Percentiles rank a stretch among this genome's conserved stretches.
Evolutionary conservation across 2,329 filamentous ascomycete species (phyloP).

Genomic region (Xylaria polymorpha): DNA sequence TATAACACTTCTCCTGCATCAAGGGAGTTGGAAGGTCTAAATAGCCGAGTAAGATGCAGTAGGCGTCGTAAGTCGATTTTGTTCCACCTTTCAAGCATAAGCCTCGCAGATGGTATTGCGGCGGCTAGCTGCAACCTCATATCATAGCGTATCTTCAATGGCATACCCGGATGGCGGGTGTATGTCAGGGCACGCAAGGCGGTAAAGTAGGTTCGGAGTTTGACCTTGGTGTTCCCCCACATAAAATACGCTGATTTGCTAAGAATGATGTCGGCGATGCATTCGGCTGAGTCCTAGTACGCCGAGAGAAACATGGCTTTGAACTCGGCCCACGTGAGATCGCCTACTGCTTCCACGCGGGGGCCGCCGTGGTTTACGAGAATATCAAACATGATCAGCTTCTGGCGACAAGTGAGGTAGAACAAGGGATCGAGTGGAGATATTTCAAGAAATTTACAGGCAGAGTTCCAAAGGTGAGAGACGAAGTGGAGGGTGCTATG

Average conservation of each 20-base stretch:
- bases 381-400: no score
- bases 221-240: not conserved
- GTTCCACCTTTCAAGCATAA: no score
- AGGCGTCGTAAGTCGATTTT: not conserved
- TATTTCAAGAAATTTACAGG: not conserved
- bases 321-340: not conserved
- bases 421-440: not conserved
- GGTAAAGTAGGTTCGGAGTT: not conserved
- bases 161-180: not conserved
- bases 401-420: not conserved
- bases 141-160: not conserved
- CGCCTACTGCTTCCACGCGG: not conserved
- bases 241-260: fast-evolving
- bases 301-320: not conserved
- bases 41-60: not conserved
- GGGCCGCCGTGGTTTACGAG: no score
- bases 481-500: not conserved
- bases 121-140: not conserved
- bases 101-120: not conserved
- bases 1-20: not conserved
- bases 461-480: not conserved
- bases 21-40: not conserved
- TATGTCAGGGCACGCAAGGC: not conserved
- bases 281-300: not conserved
- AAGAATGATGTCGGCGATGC: not conserved